Percentiles rank a stretch among this genome's conserved stretches.
Conservation (phyloP, 352 stramenopile genomes). For the Blastocystis sp. region DNA sequence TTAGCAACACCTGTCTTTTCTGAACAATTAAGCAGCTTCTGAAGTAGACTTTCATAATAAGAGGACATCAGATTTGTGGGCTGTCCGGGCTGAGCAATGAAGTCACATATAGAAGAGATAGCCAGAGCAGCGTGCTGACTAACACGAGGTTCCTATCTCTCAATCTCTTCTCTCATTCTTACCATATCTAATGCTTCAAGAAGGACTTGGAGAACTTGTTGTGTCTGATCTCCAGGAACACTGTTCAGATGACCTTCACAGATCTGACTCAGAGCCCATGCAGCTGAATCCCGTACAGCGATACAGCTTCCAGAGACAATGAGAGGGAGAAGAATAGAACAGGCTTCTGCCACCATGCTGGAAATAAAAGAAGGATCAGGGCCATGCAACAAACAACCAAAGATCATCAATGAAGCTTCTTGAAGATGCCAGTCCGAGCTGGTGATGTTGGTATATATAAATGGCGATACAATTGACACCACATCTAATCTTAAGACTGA, state of each 20-base stretch:
- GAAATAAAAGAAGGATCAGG: neutral
- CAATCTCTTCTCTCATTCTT: neutral
- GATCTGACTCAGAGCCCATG: constrained; percentile 51
- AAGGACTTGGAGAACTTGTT: neutral
- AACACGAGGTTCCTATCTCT: neutral
- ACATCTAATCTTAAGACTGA: neutral
- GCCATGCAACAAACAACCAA: constrained; percentile 36
- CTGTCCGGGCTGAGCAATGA: neutral
- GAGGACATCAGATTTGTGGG: neutral
- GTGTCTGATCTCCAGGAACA: neutral
- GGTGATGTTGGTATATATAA: constrained; percentile 37
- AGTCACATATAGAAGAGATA: neutral
- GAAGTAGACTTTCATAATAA: neutral
- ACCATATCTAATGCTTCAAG: constrained; percentile 17
- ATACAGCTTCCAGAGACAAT: neutral
- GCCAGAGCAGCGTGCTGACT: constrained; percentile 8
- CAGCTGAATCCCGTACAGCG: constrained; percentile 42
- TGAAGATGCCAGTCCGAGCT: constrained; percentile 45
- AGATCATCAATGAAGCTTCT: constrained; percentile 59
- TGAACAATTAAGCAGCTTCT: constrained; percentile 31
- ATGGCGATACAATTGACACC: constrained; percentile 46
- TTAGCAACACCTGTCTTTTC: neutral
- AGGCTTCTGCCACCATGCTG: neutral
- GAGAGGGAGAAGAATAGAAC: constrained; percentile 24
- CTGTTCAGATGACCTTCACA: neutral